These are phyloP conservation scores for Aspergillus funiculosus DNA, from an alignment of 495 filamentous ascomycete species.

Conservation along the genomic window DNA sequence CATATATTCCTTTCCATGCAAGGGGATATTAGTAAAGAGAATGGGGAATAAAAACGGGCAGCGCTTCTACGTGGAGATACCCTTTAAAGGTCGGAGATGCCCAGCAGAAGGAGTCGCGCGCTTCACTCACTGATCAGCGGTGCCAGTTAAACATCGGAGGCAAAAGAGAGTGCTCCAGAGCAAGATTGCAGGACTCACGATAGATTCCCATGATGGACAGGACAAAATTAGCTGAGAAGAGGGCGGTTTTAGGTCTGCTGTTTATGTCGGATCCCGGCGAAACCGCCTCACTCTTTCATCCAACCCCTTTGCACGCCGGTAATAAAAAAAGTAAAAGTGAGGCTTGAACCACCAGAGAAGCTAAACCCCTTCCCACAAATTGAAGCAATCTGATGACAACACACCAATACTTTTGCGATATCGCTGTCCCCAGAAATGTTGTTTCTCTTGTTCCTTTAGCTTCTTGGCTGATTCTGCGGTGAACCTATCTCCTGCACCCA, in stretches of 20 bases:
- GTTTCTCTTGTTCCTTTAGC: slow-evolving; percentile 12
- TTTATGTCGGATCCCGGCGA: slow-evolving; percentile 24
- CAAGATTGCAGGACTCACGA: slow-evolving; percentile 8
- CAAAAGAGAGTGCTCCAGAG: slow-evolving; percentile 8
- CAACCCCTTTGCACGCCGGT: slow-evolving; percentile 34
- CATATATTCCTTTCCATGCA: slow-evolving; percentile 12
- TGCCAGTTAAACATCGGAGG: slow-evolving; percentile 1
- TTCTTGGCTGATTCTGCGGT: slow-evolving; percentile 23
- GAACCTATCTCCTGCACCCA: slow-evolving; percentile 19
- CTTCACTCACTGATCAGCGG: slow-evolving; percentile 11
- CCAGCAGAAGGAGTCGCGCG: slow-evolving; percentile 3
- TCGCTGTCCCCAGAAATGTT: slow-evolving; percentile 7
- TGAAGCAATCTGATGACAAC: slow-evolving; percentile 2
- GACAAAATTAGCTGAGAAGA: slow-evolving; percentile 2
- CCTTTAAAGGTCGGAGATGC: slow-evolving; percentile 8
- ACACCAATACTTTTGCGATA: slow-evolving; percentile 1
- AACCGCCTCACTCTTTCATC: slow-evolving; percentile 42
- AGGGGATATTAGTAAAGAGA: slow-evolving; percentile 15
- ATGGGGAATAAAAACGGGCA: slow-evolving; percentile 11
- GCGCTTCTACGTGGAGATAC: slow-evolving; percentile 14
- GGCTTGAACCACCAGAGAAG: slow-evolving; percentile 22
- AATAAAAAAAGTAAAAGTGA: slow-evolving; percentile 24
- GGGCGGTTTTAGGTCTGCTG: slow-evolving; percentile 12
- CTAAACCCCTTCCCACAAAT: slow-evolving; percentile 18
- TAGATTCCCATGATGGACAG: slow-evolving; percentile 9